Base-by-base conservation (phyloP, 192 early-diverging fungal genomes). In the Entomortierella parvispora region DNA sequence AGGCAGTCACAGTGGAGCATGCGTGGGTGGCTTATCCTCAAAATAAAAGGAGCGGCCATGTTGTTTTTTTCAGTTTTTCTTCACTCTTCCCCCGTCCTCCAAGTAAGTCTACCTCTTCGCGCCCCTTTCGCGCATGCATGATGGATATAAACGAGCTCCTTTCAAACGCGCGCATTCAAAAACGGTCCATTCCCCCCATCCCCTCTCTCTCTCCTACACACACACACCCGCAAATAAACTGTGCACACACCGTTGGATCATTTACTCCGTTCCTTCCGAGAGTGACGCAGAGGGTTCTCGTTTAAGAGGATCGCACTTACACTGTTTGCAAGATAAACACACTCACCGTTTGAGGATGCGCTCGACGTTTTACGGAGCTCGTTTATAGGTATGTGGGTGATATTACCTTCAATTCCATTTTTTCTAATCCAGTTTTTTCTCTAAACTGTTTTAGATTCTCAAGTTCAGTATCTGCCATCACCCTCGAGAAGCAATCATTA, bases 341-440 rank as follows among this genome's bases (percentile, higher is more conserved):
- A 67, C 44, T 65, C 71, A 52, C 65, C 71, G 71, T 76, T 76
- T 76, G 71, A 76, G 71, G 71, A 76, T 76, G 71, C 49, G 71
- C 71, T 76, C 65, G 64, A 62, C 71, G 53, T 67, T 62, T 47
- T 23, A 62, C 49, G 71, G 71, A 67, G 71, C 65, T 58, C 71
- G 71, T 76, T 76, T 76, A 76, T 76, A 76, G 71, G 71, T 76
- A 67, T 57, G 71, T 52, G 71, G 71, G 61, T 56, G 15, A 76
- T 67, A 76, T 62, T 57, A 48, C 47, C 47, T 60, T 32, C 20
- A 11, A 32, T 9, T 31, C 25, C 48, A 44, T 34, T 26, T 51
- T 52, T 52, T 53, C 29, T 63, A 8, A 52, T 54, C 29, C 28
- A 31, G 29, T 3, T 23, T 23, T 50, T 23, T 2, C 17, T 15